Percentiles rank a stretch among this genome's conserved stretches.
phyloP scores from a whole-genome alignment of 176 grass and related monocot genomes.

The Aegilops sharonensis region DNA sequence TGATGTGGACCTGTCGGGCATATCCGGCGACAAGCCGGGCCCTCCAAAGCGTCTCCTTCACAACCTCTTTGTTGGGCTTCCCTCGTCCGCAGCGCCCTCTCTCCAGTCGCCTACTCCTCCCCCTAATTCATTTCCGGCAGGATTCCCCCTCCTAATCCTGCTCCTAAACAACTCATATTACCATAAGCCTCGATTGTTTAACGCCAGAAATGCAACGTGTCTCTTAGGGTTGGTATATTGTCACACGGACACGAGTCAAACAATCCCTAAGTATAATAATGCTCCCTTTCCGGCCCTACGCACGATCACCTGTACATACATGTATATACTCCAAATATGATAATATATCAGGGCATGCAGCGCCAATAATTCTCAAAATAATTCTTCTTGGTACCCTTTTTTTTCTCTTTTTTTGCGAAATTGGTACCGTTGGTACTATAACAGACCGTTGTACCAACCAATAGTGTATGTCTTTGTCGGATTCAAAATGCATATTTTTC shows the following conservation, averaged over 20 bases:
- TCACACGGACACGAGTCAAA: neutral
- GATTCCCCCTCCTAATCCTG: neutral
- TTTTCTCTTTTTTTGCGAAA: too few relatives aligned
- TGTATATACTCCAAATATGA: neutral
- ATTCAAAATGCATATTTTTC: neutral
- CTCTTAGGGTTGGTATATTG: neutral
- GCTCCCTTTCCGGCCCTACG: too few relatives aligned
- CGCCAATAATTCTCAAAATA: neutral
- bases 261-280: neutral
- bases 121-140: too few relatives aligned
- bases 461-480: neutral
- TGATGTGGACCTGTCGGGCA: slow-evolving; percentile 43
- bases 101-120: too few relatives aligned
- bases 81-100: neutral
- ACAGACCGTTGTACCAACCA: neutral
- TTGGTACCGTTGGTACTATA: neutral
- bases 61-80: neutral
- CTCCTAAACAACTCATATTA: neutral
- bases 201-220: neutral
- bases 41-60: neutral
- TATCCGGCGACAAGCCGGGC: slow-evolving; percentile 42
- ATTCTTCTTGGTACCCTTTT: neutral
- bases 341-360: slow-evolving; percentile 14
- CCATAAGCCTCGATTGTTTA: neutral
- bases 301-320: neutral